Percentiles rank a stretch among this genome's conserved stretches.
Evolutionary conservation across 768 basidiomycete species (phyloP).

Genomic region (Tubosaeta brunneosetosa): DNA sequence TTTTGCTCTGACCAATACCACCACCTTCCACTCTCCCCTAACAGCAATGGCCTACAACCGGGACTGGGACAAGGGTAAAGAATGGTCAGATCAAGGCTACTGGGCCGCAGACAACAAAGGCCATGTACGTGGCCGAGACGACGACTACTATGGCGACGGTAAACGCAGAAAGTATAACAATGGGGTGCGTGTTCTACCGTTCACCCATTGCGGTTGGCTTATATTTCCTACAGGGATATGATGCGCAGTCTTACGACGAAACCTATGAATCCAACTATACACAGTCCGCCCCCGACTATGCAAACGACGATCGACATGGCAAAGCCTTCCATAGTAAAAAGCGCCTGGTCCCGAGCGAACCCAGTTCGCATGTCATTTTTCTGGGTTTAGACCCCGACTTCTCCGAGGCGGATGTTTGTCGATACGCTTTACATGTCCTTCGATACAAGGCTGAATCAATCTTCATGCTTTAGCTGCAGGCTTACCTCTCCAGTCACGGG

Average conservation of each 20-base stretch:
- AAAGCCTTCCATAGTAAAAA: conserved; percentile 56
- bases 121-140: conserved; percentile 56
- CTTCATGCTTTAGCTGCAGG: conserved; percentile 59
- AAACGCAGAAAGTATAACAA: conserved; percentile 79
- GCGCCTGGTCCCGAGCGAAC: conserved; percentile 76
- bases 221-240: conserved; percentile 43
- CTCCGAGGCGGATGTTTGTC: conserved; percentile 87
- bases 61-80: conserved; percentile 85
- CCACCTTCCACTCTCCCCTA: conserved; percentile 11
- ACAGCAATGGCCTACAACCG: conserved; percentile 67
- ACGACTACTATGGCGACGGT: conserved; percentile 62
- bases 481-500: conserved; percentile 65
- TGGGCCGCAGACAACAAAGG: conserved; percentile 37
- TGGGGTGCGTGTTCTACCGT: conserved; percentile 46
- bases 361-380: conserved; percentile 92
- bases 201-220: background rate
- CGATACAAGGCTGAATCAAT: conserved; percentile 35
- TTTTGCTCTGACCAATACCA: conserved; percentile 18
- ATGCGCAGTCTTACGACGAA: conserved; percentile 49
- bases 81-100: conserved; percentile 47
- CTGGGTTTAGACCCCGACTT: conserved; percentile 90
- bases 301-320: conserved; percentile 46
- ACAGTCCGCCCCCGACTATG: conserved; percentile 41
- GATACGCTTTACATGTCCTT: conserved; percentile 31
- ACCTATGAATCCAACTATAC: conserved; percentile 33